A percentile compares a stretch with the other conserved stretches of the same genome.
These are phyloP conservation scores for Pleurotus eryngii DNA, from an alignment of 768 basidiomycete genomes.

Conservation along the genomic window DNA sequence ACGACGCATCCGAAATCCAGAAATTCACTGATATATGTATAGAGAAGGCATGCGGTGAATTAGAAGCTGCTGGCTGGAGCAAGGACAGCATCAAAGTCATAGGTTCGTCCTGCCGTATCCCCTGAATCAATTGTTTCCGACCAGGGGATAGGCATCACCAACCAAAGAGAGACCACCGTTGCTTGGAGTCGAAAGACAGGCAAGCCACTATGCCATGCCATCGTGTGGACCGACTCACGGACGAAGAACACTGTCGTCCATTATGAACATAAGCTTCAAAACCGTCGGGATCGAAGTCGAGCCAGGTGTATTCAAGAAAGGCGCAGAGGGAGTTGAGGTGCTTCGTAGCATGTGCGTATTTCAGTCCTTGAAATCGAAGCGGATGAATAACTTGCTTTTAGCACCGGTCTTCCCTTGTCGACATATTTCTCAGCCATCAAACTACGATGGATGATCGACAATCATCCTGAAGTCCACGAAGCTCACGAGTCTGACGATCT, in stretches of 20 bases:
- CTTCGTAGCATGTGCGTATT: conserved; percentile 63
- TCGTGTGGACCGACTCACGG: conserved; percentile 97
- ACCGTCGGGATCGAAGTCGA: conserved; percentile 73
- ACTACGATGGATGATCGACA: conserved; percentile 94
- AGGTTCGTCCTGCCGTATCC: conserved; percentile 41
- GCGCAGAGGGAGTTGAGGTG: conserved; percentile 61
- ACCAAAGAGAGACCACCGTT: conserved; percentile 94
- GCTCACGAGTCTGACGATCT: conserved; percentile 83
- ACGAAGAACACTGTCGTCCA: conserved; percentile 84
- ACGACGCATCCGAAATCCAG: conserved; percentile 83
- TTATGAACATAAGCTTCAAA: conserved; percentile 67
- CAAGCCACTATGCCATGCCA: conserved; percentile 80
- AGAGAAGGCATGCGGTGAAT: conserved; percentile 58
- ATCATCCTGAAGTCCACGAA: conserved; percentile 67
- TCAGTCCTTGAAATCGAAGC: conserved; percentile 12
- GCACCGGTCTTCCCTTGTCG: conserved; percentile 90
- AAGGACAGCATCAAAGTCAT: conserved; percentile 87
- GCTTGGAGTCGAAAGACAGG: conserved; percentile 92
- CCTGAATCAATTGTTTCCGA: conserved; percentile 10
- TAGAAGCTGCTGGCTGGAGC: conserved; percentile 76
- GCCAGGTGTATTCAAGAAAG: conserved; percentile 65
- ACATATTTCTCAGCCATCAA: conserved; percentile 99
- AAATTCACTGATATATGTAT: conserved; percentile 74
- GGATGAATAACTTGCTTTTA: conserved; percentile 25
- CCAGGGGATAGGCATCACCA: conserved; percentile 73